Evolutionary conservation across 2,329 filamentous ascomycete species (phyloP), one percentile per base, ranked within the genome.

Genomic region (Pseudogymnoascus sp.): DNA sequence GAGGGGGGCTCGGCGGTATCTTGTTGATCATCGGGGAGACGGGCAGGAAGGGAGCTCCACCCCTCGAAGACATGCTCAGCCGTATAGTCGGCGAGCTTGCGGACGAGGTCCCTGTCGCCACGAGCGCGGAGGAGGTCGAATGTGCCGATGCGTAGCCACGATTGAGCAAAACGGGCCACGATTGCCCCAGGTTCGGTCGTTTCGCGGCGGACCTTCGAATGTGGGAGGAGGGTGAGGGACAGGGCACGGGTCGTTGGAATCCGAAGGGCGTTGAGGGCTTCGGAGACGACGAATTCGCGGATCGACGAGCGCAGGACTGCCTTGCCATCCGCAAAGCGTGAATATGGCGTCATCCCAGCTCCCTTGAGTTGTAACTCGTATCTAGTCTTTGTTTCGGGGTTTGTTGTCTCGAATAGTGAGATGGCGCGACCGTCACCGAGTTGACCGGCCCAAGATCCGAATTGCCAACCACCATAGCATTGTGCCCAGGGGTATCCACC

Each of bases 401-500:
- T 95, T 4, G 84, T 92, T 21, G 85, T 83, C 73, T 99, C 94
- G 68, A 97, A 97, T 1, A 99, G 78, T 34, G 90, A 95, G 66
- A 99, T 97, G 28, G 92, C 94, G 60, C 94, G 82, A 35, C 94
- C 94, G 70, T 99, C 94, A 39, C 94, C 94, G 1, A 99, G 82
- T 73, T 99, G 94, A 5, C 94, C 92, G 3, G 94, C 94, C 92
- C 92, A 99, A 65, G 88, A 84, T 5, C 94, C 94, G 70, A 86
- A 84, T 69, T 85, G 80, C 69, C 81, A 84, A 60, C 92, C 92
- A 61, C 94, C 94, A 72, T 99, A 99, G 75, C 94, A 97, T 74
- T 99, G 94, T 30, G 94, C 92, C 94, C 94, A 99, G 0, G 94
- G 92, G 71, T 99, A 99, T 41, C 94, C 84, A 18, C 88, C 87